Percentiles rank a stretch among this genome's conserved stretches.
phyloP scores from a whole-genome alignment of 495 filamentous ascomycete genomes.

The Xylaria sp. region DNA sequence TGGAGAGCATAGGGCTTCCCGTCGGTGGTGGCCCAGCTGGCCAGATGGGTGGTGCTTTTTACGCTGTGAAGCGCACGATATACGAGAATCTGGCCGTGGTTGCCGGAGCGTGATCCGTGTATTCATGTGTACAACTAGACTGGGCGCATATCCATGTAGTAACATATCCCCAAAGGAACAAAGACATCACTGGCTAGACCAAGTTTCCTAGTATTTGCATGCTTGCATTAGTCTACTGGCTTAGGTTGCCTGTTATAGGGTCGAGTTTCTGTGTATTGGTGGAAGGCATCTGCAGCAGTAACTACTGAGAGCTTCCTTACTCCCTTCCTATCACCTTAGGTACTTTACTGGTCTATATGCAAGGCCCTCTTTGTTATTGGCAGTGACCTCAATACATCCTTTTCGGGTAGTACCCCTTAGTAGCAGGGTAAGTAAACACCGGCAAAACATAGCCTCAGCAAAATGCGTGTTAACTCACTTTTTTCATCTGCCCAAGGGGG shows the following conservation, averaged over 20 bases:
- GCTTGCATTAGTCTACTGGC: background rate
- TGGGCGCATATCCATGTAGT: constrained; percentile 29
- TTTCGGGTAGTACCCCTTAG: background rate
- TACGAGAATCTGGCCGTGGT: constrained; percentile 86
- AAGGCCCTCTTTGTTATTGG: background rate
- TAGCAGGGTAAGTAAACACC: background rate
- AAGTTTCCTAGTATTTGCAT: background rate
- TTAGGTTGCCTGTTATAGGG: too few species aligned
- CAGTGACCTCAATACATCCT: background rate
- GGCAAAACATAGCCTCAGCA: background rate
- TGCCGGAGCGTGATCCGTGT: constrained; percentile 62
- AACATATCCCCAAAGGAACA: background rate
- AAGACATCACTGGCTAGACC: background rate
- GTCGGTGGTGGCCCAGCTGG: constrained; percentile 47
- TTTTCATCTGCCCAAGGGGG: background rate
- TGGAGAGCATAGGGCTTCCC: constrained; percentile 75
- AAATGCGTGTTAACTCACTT: background rate
- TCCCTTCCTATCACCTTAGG: background rate
- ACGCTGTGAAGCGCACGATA: constrained; percentile 78
- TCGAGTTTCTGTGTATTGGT: background rate
- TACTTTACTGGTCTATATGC: too few species aligned
- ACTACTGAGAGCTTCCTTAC: background rate
- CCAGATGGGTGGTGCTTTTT: constrained; percentile 65
- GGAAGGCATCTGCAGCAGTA: background rate
- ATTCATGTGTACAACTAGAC: constrained; percentile 11